Evolutionary conservation across 768 basidiomycete species (phyloP).

Genomic region (Trametopsis cervina): DNA sequence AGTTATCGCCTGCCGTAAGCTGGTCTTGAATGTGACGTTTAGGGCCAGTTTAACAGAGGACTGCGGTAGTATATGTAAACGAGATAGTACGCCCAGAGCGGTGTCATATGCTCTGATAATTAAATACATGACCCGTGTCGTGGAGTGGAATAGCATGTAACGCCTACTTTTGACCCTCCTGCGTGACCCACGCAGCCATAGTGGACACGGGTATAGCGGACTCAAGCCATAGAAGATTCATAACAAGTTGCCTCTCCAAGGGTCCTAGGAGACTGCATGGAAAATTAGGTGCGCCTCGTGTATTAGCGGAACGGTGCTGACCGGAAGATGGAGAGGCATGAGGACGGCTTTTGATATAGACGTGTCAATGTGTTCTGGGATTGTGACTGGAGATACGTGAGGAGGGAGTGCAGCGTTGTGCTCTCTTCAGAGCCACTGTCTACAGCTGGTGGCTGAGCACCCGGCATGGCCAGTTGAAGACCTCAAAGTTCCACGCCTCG

Average conservation of each 20-base stretch:
- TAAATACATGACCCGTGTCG: background rate
- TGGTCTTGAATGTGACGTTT: slow-evolving; percentile 70
- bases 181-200: slow-evolving; percentile 71
- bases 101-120: slow-evolving; percentile 59
- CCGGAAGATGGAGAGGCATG: slow-evolving; percentile 89
- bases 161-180: slow-evolving; percentile 63
- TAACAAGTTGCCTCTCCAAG: slow-evolving; percentile 76
- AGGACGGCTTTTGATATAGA: slow-evolving; percentile 79
- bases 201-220: slow-evolving; percentile 56
- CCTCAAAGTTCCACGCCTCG: background rate
- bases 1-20: slow-evolving; percentile 77
- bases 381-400: slow-evolving; percentile 77
- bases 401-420: slow-evolving; percentile 53
- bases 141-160: background rate
- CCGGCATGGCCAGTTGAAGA: slow-evolving; percentile 15
- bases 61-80: slow-evolving; percentile 63
- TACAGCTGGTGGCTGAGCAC: slow-evolving; percentile 11
- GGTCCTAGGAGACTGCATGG: slow-evolving; percentile 60
- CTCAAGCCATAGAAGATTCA: slow-evolving; percentile 89
- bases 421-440: slow-evolving; percentile 7
- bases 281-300: background rate
- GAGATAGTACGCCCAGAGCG: slow-evolving; percentile 54
- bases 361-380: slow-evolving; percentile 71
- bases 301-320: slow-evolving; percentile 21
- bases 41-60: slow-evolving; percentile 57